Percentiles rank a stretch among this genome's conserved stretches.
Evolutionary conservation across 352 stramenopile genomes (phyloP).

Genomic region (Phytopythium delawarense): DNA sequence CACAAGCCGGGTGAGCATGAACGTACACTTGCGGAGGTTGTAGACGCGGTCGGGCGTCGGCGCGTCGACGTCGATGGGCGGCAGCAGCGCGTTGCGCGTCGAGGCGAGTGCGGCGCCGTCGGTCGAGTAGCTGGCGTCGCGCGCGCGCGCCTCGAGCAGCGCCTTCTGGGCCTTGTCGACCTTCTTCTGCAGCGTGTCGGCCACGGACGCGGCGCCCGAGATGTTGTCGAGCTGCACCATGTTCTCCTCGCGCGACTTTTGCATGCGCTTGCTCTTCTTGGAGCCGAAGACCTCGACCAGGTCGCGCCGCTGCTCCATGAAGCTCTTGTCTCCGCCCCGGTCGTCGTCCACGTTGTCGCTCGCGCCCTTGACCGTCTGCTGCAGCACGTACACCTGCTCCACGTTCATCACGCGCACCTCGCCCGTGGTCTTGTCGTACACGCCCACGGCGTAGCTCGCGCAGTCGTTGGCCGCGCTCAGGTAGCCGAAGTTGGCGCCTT

Average conservation of each 20-base stretch:
- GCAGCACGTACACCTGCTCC: constrained; percentile 83
- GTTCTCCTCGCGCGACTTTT: constrained; percentile 80
- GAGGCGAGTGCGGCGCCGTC: constrained; percentile 45
- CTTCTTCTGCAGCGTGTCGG: constrained; percentile 75
- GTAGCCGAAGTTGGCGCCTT: constrained; percentile 85
- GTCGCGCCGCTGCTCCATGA: constrained; percentile 63
- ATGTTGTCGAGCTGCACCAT: constrained; percentile 77
- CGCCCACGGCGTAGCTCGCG: constrained; percentile 66
- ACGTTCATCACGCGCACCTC: constrained; percentile 78
- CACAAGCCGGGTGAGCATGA: too few species aligned
- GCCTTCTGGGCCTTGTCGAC: constrained; percentile 51
- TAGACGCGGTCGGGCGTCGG: constrained; percentile 76
- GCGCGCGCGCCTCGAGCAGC: constrained; percentile 39
- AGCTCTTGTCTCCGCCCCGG: constrained; percentile 50
- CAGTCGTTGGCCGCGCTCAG: constrained; percentile 64
- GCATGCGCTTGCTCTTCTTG: constrained; percentile 85
- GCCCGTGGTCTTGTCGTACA: constrained; percentile 73
- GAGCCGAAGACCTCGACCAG: constrained; percentile 77
- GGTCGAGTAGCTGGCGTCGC: constrained; percentile 49
- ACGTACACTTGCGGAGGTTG: constrained; percentile 77
- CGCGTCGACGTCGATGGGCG: constrained; percentile 67
- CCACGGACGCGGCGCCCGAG: constrained; percentile 58
- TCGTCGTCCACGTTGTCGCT: constrained; percentile 69
- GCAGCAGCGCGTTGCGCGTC: constrained; percentile 64
- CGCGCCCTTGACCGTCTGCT: constrained; percentile 71